These are phyloP conservation scores for Fusarium piperis DNA, from an alignment of 2,329 filamentous ascomycete genomes.

Conservation along the genomic window DNA sequence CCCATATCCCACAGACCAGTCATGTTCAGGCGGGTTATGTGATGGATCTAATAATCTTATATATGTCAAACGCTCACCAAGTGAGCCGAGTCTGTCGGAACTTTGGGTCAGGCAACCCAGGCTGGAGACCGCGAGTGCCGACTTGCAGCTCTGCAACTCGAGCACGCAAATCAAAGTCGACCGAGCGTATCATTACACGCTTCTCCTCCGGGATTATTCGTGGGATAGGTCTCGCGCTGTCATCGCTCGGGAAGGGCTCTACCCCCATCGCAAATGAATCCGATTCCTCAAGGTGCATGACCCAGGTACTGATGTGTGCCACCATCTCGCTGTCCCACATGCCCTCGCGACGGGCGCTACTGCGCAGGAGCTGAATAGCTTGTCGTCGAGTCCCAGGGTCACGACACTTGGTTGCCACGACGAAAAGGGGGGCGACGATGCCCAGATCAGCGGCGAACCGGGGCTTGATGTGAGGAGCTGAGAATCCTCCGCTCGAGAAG, in stretches of 20 bases:
- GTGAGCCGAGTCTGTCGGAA: constrained; percentile 56
- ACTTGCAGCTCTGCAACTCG: constrained; percentile 61
- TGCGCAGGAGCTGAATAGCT: constrained; percentile 69
- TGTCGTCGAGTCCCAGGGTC: constrained; percentile 65
- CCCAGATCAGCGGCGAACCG: constrained; percentile 72
- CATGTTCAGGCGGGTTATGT: not conserved
- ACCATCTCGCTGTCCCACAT: constrained; percentile 75
- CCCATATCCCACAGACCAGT: not conserved
- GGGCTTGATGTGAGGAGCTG: constrained; percentile 64
- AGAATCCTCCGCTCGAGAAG: constrained; percentile 54
- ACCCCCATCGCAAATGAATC: constrained; percentile 45
- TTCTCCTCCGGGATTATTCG: constrained; percentile 60
- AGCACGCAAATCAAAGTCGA: constrained; percentile 65
- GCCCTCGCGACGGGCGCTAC: constrained; percentile 70
- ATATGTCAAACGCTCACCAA: constrained; percentile 52
- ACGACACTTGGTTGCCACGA: constrained; percentile 73
- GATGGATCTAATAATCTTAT: not conserved
- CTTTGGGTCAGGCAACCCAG: constrained; percentile 58
- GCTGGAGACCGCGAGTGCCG: constrained; percentile 62
- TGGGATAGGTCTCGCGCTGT: constrained; percentile 20
- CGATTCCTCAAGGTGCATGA: constrained; percentile 64
- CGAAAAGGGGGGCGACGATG: constrained; percentile 71
- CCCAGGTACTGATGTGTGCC: constrained; percentile 65
- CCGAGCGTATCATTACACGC: constrained; percentile 65
- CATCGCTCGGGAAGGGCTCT: constrained; percentile 14